Evolutionary conservation across 495 filamentous ascomycete genomes (phyloP).

Genomic region (Acidomyces sp.): DNA sequence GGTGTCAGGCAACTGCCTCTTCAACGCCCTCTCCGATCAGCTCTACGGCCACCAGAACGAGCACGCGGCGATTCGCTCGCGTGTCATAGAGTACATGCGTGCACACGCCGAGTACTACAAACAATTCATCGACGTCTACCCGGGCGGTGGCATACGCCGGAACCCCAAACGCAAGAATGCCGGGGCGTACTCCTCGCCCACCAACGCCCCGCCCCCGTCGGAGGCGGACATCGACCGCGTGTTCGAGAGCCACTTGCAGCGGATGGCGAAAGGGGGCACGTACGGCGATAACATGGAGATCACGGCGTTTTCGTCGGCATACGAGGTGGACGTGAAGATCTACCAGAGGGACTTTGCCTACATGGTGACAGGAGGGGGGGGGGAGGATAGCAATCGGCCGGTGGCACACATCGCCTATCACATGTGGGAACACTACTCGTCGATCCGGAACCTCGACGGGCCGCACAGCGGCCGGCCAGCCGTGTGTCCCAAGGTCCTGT

Average conservation of each 20-base stretch:
- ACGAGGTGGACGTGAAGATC: constrained; percentile 50
- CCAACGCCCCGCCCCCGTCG: constrained; percentile 30
- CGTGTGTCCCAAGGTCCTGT: constrained; percentile 26
- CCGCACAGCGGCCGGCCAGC: constrained; percentile 44
- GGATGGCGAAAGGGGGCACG: constrained; percentile 48
- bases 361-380: constrained; percentile 23
- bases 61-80: constrained; percentile 45
- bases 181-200: constrained; percentile 32
- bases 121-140: constrained; percentile 46
- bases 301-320: constrained; percentile 51
- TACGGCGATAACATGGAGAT: constrained; percentile 66
- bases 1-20: constrained; percentile 60
- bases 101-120: constrained; percentile 50
- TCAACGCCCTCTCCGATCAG: constrained; percentile 67
- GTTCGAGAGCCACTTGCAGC: constrained; percentile 48
- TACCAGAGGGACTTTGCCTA: constrained; percentile 38
- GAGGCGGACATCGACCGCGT: constrained; percentile 46
- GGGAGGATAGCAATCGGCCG: constrained; percentile 29
- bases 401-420: constrained; percentile 58
- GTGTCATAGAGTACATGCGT: constrained; percentile 50
- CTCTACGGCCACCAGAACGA: constrained; percentile 50
- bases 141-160: constrained; percentile 45
- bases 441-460: constrained; percentile 49
- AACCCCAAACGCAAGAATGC: constrained; percentile 50
- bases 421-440: constrained; percentile 70